These are phyloP conservation scores for Vitis amurensis DNA, from an alignment of 164 flowering plant species.

Conservation along the genomic window DNA sequence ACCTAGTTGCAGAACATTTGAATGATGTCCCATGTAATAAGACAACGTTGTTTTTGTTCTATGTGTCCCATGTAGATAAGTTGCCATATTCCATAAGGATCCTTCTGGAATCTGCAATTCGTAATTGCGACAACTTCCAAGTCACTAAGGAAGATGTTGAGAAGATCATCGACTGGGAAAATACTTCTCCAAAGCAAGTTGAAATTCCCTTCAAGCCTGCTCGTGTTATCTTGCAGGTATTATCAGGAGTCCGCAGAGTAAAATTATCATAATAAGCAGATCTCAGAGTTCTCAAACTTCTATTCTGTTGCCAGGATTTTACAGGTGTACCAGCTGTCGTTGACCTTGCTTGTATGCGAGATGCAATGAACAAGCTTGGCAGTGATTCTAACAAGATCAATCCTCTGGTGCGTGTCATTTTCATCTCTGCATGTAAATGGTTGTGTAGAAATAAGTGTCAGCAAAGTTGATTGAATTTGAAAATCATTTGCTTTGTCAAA, in stretches of 20 bases:
- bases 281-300: background rate
- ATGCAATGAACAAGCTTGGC: slow-evolving; percentile 95
- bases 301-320: slow-evolving; percentile 63
- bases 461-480: too few relatives aligned
- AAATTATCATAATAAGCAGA: background rate
- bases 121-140: slow-evolving; percentile 94
- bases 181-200: slow-evolving; percentile 76
- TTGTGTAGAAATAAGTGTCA: background rate
- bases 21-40: too few relatives aligned
- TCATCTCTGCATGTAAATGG: background rate
- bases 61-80: slow-evolving; percentile 44
- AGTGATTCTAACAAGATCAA: slow-evolving; percentile 89
- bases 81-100: slow-evolving; percentile 84
- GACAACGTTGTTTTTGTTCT: background rate
- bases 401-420: slow-evolving; percentile 61
- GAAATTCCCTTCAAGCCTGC: slow-evolving; percentile 98
- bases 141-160: slow-evolving; percentile 84
- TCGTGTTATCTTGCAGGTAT: slow-evolving; percentile 88
- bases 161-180: slow-evolving; percentile 94
- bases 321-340: slow-evolving; percentile 99
- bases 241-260: background rate
- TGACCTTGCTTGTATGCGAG: slow-evolving; percentile 96
- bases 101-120: slow-evolving; percentile 85
- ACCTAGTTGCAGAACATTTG: too few relatives aligned
- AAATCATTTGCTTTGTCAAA: too few relatives aligned